These are phyloP conservation scores for Euphorbia schlechtendalii DNA, from an alignment of 441 rosid genomes.

Conservation along the genomic window DNA sequence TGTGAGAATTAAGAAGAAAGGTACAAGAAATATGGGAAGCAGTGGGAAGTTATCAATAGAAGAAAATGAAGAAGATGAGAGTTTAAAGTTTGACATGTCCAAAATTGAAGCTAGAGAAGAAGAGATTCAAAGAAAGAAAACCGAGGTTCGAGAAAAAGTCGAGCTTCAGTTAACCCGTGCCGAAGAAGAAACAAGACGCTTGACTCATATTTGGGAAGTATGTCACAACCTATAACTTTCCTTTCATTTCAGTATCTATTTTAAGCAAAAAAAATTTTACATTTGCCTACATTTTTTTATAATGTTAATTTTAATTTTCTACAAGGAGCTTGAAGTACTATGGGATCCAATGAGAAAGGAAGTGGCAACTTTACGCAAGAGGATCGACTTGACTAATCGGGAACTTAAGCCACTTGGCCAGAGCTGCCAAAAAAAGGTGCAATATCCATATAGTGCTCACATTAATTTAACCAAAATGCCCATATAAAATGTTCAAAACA, in stretches of 20 bases:
- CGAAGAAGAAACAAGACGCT: constrained; percentile 68
- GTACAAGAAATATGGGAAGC: constrained; percentile 27
- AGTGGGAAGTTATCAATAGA: constrained; percentile 43
- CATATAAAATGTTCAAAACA: too few relatives aligned
- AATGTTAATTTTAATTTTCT: not conserved
- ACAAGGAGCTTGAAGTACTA: constrained; percentile 63
- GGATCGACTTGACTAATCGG: constrained; percentile 53
- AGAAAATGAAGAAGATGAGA: constrained; percentile 43
- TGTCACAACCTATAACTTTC: constrained; percentile 8
- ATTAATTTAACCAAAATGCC: not conserved
- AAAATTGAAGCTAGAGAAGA: constrained; percentile 68
- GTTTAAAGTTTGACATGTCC: constrained; percentile 37
- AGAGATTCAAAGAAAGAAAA: constrained; percentile 70
- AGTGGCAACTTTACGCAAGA: constrained; percentile 58
- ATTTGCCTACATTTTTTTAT: too few relatives aligned
- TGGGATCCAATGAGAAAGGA: constrained; percentile 83
- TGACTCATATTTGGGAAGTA: constrained; percentile 70
- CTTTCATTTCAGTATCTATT: not conserved
- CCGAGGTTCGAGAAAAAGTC: constrained; percentile 59
- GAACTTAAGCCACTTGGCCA: constrained; percentile 74
- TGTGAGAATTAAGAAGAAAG: not conserved
- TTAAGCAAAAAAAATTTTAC: too few relatives aligned
- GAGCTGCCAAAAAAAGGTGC: constrained; percentile 81
- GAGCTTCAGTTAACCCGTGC: constrained; percentile 63
- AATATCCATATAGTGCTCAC: not conserved